Evolutionary conservation across 1,284 basidiomycete species (phyloP).

Genomic region (Ganoderma resinaceum): DNA sequence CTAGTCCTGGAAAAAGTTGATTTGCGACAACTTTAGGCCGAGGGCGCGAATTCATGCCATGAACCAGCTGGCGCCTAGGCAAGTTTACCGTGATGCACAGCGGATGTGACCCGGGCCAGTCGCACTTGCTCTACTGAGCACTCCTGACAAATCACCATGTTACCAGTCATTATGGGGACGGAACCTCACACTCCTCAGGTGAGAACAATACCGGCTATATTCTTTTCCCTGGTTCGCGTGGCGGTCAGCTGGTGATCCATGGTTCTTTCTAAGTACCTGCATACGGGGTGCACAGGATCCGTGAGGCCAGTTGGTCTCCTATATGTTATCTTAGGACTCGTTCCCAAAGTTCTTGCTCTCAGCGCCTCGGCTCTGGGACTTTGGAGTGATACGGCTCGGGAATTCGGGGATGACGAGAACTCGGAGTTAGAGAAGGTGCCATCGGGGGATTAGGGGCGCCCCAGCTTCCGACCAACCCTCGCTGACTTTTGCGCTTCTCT

Average conservation of each 20-base stretch:
- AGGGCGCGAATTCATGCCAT: too few relatives aligned
- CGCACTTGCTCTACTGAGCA: too few relatives aligned
- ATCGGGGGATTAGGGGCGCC: background rate
- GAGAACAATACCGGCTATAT: background rate
- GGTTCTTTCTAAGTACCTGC: too few relatives aligned
- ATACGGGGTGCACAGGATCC: background rate
- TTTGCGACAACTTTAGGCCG: too few relatives aligned
- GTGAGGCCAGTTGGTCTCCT: background rate
- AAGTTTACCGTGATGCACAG: too few relatives aligned
- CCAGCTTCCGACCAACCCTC: slow-evolving; percentile 2
- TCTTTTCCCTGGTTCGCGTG: background rate
- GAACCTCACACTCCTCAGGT: background rate
- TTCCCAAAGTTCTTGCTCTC: background rate
- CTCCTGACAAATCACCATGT: too few relatives aligned
- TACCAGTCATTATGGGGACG: background rate
- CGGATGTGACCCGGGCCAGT: too few relatives aligned
- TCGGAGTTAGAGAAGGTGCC: background rate
- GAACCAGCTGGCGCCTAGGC: too few relatives aligned
- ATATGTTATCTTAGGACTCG: background rate
- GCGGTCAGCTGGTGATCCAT: background rate
- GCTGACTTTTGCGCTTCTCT: background rate
- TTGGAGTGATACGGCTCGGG: background rate
- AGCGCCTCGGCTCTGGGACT: background rate
- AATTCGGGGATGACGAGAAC: background rate
- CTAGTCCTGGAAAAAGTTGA: too few relatives aligned